Conservation (phyloP, 331 rosid genomes). For the Cydonia oblonga region DNA sequence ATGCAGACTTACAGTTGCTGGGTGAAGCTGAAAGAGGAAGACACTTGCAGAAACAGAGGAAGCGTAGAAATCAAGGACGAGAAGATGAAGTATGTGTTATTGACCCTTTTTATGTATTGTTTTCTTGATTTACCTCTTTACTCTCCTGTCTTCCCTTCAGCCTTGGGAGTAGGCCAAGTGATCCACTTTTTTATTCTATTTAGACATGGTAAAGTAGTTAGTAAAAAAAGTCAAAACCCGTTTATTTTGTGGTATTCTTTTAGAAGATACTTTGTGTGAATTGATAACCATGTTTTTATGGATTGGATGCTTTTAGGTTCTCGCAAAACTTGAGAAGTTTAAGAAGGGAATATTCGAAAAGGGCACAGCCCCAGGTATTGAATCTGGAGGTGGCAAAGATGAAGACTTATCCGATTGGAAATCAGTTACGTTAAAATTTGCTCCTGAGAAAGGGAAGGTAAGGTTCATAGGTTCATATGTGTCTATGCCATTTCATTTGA, state of each 20-base stretch:
- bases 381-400: conserved; percentile 24
- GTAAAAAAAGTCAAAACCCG: background rate
- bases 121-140: background rate
- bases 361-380: conserved; percentile 15
- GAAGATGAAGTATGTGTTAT: conserved; percentile 66
- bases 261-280: background rate
- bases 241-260: background rate
- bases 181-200: background rate
- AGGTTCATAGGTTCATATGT: conserved; percentile 1
- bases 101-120: conserved; percentile 5
- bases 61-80: conserved; percentile 76
- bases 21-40: conserved; percentile 76
- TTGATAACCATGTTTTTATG: background rate
- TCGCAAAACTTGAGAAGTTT: conserved; percentile 43
- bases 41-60: conserved; percentile 78
- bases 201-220: background rate
- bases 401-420: conserved; percentile 75
- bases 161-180: background rate
- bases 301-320: conserved; percentile 23
- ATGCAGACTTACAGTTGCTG: conserved; percentile 67
- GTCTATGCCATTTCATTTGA: background rate
- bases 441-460: conserved; percentile 58
- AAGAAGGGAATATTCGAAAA: conserved; percentile 15
- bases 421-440: conserved; percentile 43
- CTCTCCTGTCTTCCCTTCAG: background rate